phyloP scores from a whole-genome alignment of 2,329 filamentous ascomycete genomes.

The Laburnicola sp. region DNA sequence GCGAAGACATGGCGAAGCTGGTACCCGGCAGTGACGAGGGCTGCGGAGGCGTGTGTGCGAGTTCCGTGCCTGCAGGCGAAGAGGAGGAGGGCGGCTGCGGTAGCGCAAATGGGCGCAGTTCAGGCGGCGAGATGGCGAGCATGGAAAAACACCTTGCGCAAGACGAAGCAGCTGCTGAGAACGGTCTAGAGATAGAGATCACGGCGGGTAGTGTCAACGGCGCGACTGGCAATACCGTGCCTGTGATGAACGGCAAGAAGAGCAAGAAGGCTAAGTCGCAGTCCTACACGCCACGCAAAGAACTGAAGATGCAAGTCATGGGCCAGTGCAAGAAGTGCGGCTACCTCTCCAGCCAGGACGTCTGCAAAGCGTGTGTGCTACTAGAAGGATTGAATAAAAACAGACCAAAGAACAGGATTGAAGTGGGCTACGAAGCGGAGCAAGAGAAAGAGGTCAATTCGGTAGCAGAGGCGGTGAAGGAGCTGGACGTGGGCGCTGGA shows the following conservation, averaged over 20 bases:
- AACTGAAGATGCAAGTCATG: slow-evolving; percentile 64
- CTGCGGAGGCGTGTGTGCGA: slow-evolving; percentile 37
- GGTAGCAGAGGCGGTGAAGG: slow-evolving; percentile 20
- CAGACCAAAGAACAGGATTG: slow-evolving; percentile 47
- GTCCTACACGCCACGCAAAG: slow-evolving; percentile 32
- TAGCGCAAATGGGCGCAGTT: slow-evolving; percentile 65
- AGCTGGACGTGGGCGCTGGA: slow-evolving; percentile 23
- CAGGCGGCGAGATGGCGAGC: slow-evolving; percentile 76
- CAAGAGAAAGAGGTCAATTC: slow-evolving; percentile 16
- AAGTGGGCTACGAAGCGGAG: slow-evolving; percentile 30
- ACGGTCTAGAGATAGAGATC: slow-evolving; percentile 69
- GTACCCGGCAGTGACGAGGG: slow-evolving; percentile 60
- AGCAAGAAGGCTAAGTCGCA: slow-evolving; percentile 24
- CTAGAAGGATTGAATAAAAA: slow-evolving; percentile 88
- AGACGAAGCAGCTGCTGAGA: slow-evolving; percentile 61
- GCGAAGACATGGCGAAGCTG: slow-evolving; percentile 93
- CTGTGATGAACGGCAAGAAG: slow-evolving; percentile 23
- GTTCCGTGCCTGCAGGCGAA: slow-evolving; percentile 48
- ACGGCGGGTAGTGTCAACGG: slow-evolving; percentile 34
- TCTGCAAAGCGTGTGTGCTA: slow-evolving; percentile 91
- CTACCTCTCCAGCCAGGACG: slow-evolving; percentile 90
- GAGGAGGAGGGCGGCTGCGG: slow-evolving; percentile 75
- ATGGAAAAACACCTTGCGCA: slow-evolving; percentile 75
- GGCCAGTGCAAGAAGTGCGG: slow-evolving; percentile 86
- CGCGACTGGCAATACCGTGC: slow-evolving; percentile 45